Percentiles rank a stretch among this genome's conserved stretches.
phyloP scores from a whole-genome alignment of 2,329 filamentous ascomycete genomes.

The Onygenales sp. region DNA sequence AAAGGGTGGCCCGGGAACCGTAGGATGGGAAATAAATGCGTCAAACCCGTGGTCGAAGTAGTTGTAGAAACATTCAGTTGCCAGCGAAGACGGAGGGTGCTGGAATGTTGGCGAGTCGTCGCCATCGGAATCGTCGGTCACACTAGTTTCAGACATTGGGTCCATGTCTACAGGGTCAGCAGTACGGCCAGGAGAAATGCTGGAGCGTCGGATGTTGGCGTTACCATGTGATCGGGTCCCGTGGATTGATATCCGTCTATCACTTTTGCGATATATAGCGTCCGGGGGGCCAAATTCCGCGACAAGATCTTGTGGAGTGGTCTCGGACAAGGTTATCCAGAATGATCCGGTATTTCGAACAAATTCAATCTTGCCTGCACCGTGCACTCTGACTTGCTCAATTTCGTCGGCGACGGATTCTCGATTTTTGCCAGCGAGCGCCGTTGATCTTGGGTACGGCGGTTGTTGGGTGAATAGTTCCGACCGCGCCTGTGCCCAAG shows the following conservation, averaged over 20 bases:
- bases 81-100: slow-evolving; percentile 47
- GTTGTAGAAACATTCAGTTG: slow-evolving; percentile 72
- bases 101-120: slow-evolving; percentile 48
- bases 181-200: slow-evolving; percentile 25
- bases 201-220: slow-evolving; percentile 34
- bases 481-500: slow-evolving; percentile 75
- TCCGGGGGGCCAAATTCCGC: slow-evolving; percentile 88
- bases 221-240: slow-evolving; percentile 43
- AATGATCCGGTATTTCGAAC: slow-evolving; percentile 61
- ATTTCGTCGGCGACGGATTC: slow-evolving; percentile 84
- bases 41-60: slow-evolving; percentile 97
- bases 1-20: slow-evolving; percentile 53
- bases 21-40: slow-evolving; percentile 74
- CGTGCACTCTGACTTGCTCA: slow-evolving; percentile 67
- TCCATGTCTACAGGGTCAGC: slow-evolving; percentile 55
- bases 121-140: slow-evolving; percentile 58
- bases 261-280: slow-evolving; percentile 85
- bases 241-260: slow-evolving; percentile 81
- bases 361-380: slow-evolving; percentile 69
- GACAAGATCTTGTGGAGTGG: slow-evolving; percentile 83
- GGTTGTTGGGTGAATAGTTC: slow-evolving; percentile 67
- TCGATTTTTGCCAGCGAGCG: slow-evolving; percentile 59
- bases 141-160: slow-evolving; percentile 62
- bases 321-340: slow-evolving; percentile 70
- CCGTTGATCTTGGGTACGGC: slow-evolving; percentile 62